phyloP scores from a whole-genome alignment of 345 rosid genomes.

The Eucalyptus caleyi region DNA sequence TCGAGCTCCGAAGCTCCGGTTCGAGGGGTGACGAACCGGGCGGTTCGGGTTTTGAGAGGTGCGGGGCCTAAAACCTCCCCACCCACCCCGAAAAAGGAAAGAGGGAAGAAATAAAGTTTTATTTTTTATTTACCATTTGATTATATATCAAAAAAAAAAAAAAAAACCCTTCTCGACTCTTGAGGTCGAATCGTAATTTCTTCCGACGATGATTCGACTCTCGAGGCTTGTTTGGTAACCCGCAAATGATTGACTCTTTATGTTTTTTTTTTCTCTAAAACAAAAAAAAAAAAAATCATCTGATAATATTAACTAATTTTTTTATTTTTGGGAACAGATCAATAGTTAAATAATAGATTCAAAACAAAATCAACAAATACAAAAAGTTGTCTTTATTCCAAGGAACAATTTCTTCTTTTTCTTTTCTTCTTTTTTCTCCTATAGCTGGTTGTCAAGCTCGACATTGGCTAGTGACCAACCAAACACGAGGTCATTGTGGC shows the following conservation, averaged over 20 bases:
- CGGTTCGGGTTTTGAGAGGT: neutral
- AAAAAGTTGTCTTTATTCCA: no score
- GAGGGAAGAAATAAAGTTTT: neutral
- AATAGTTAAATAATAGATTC: no score
- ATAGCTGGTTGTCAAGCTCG: no score
- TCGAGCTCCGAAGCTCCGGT: neutral
- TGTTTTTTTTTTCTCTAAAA: no score
- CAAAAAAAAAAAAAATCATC: no score
- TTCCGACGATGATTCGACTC: neutral
- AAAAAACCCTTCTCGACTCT: neutral
- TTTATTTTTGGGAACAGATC: accelerated
- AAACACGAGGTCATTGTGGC: no score
- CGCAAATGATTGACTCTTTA: no score
- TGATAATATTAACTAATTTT: no score
- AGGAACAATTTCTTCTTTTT: no score
- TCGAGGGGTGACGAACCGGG: neutral
- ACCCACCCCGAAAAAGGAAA: neutral
- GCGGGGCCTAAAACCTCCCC: neutral
- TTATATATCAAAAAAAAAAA: neutral
- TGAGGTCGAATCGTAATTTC: neutral
- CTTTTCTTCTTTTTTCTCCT: no score
- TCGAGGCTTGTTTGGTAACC: neutral
- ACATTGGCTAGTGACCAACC: no score
- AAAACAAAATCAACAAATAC: no score
- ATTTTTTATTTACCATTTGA: neutral